Evolutionary conservation across 1,284 basidiomycete species (phyloP), one percentile per base, ranked within the genome.

Genomic region (Trichosporon ovoides): DNA sequence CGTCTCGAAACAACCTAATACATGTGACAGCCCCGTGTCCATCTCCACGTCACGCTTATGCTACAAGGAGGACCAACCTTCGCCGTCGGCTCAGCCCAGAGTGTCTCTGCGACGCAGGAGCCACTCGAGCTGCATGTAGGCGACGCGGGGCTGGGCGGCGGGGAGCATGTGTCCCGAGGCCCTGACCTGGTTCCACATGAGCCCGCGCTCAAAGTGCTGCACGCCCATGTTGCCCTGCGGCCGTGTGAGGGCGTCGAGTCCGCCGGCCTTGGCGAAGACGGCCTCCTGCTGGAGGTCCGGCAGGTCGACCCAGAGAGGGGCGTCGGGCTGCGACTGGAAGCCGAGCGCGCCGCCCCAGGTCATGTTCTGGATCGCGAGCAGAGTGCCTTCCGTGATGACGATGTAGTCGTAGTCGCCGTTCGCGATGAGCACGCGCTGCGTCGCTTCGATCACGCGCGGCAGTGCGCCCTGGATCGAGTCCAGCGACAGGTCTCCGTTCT

Each of bases 351-450:
- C 71, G 52, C 56, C 62, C 69, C 69, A 73, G 11, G 71, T 73
- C 64, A 71, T 65, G 57, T 70, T 70, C 64, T 73, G 71, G 51
- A 73, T 70, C 0, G 68, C 59, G 20, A 71, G 61, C 10, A 71
- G 63, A 9, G 66, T 68, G 38, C 52, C 55, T 49, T 62, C 55
- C 3, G 55, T 57, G 9, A 57, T 52, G 28, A 59, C 38, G 38
- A 58, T 34, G 19, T 13, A 50, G 54, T 61, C 60, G 20, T 60
- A 65, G 33, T 69, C 66, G 37, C 88, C 88, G 61, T 89, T 87
- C 5, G 83, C 80, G 57, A 89, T 83, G 13, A 89, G 84, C 3
- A 81, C 82, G 50, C 86, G 80, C 59, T 83, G 79, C 71, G 81
- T 88, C 78, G 85, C 87, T 75, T 88, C 86, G 60, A 68, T 66